Conservation (phyloP, 345 rosid species). For the Ceriops decandra region DNA sequence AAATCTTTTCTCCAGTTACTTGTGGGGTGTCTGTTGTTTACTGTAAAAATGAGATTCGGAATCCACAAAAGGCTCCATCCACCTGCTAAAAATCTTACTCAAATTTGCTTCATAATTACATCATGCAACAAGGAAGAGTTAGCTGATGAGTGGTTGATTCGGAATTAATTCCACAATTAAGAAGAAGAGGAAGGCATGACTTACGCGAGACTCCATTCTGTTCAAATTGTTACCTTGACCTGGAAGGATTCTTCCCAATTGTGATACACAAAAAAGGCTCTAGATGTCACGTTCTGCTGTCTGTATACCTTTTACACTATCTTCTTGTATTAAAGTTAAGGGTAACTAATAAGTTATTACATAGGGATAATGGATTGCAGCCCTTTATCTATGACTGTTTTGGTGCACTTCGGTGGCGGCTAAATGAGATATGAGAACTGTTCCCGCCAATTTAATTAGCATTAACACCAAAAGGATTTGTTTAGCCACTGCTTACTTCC, state of each 20-base stretch:
- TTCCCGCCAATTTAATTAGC: too few relatives aligned
- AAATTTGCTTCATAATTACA: constrained; percentile 22
- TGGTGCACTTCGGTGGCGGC: too few relatives aligned
- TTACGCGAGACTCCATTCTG: not conserved
- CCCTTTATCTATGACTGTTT: too few relatives aligned
- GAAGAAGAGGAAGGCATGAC: too few relatives aligned
- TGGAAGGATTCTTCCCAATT: not conserved
- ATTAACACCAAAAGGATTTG: constrained; percentile 15
- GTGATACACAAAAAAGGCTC: constrained; percentile 6
- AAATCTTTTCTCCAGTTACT: not conserved
- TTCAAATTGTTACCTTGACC: constrained; percentile 18
- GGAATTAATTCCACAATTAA: too few relatives aligned
- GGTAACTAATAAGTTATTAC: too few relatives aligned
- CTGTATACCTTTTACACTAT: too few relatives aligned
- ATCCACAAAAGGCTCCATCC: constrained; percentile 24
- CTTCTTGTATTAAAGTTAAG: too few relatives aligned
- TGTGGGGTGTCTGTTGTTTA: not conserved
- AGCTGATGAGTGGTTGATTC: too few relatives aligned
- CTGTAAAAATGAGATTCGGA: constrained; percentile 2
- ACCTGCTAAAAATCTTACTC: constrained; percentile 14
- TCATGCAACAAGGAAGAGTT: not conserved
- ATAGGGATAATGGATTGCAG: too few relatives aligned
- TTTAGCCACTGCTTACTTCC: constrained; percentile 12
- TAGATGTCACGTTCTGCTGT: constrained; percentile 11
- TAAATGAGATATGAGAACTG: too few relatives aligned